phyloP scores from a whole-genome alignment of 1,284 basidiomycete species.

The Fomitopsis palustris region DNA sequence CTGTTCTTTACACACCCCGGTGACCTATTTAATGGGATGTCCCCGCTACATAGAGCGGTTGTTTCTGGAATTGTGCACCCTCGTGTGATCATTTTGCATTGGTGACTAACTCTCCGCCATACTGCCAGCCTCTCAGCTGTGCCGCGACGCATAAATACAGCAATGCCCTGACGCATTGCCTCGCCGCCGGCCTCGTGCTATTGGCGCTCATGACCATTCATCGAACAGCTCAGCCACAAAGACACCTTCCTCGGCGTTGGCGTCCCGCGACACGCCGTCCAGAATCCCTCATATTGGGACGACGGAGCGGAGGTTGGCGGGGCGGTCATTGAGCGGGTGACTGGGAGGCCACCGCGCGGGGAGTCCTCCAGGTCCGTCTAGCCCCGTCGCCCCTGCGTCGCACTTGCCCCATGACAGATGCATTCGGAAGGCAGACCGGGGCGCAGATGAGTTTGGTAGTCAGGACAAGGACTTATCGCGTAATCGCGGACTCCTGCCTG shows the following conservation, averaged over 20 bases:
- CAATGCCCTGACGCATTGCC: too few relatives aligned
- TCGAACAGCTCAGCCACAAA: too few relatives aligned
- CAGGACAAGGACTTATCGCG: slow-evolving; percentile 1
- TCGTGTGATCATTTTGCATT: not conserved
- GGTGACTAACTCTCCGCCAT: too few relatives aligned
- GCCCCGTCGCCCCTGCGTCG: slow-evolving; percentile 1
- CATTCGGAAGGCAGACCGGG: slow-evolving; percentile 1
- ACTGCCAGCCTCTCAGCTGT: too few relatives aligned
- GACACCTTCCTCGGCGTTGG: too few relatives aligned
- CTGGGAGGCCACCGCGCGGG: not conserved
- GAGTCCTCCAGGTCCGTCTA: slow-evolving; percentile 2
- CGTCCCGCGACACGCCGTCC: too few relatives aligned
- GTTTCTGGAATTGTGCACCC: not conserved
- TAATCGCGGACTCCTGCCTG: slow-evolving; percentile 7
- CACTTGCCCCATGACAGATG: not conserved
- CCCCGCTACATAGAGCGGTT: not conserved
- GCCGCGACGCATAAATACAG: too few relatives aligned
- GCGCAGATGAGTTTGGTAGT: not conserved
- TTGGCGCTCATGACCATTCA: too few relatives aligned
- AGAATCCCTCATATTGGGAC: not conserved
- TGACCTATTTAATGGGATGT: slow-evolving; percentile 10
- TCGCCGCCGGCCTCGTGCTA: too few relatives aligned
- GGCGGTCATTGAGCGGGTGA: slow-evolving; percentile 7
- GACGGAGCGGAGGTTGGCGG: slow-evolving; percentile 5
- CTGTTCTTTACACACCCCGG: slow-evolving; percentile 1